Base-by-base conservation (phyloP, 1,284 basidiomycete genomes). In the Apiotrichum laibachii region DNA sequence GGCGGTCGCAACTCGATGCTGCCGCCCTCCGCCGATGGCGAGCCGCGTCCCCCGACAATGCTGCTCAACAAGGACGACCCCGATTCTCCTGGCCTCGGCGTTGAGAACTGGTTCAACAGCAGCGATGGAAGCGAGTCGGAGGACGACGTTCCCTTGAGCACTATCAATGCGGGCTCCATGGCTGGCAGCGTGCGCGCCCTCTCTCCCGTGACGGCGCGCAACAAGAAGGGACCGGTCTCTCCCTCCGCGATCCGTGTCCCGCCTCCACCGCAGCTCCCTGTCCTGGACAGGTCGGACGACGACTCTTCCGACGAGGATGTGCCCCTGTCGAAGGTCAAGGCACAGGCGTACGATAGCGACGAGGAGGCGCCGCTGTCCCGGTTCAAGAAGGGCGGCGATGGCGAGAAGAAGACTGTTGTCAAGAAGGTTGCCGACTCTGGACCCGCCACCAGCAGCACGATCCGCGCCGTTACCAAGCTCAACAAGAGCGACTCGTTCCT, bases 361-460 rank as follows among this genome's bases (percentile, higher is more conserved):
- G 75, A 73, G 45, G 72, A 76, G 49, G 62, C 75, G 7, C 76
- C 76, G 0, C 67, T 77, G 3, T 73, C 70, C 2, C 60, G 52
- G 49, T 43, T 73, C 22, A 57, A 48, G 26, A 56, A 56, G 51
- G 39, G 42, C 19, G 22, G 19, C 10, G 48, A 34, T 35, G 18
- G 5, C 33, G 18, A 15, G 18, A 6, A 35, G 10, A 18, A 35
- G 15, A 19, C 5, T 22, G 19, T 5, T 16, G 49, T 10, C 16
- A 6, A 12, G 7, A n/a, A 16, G 9, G 49, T 5, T 4, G 2
- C 34, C 6, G 13, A 13, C 9, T 18, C 33, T 13, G 48, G 18
- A 18, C 40, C 45, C 26, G 26, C 9, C 21, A 47, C 15, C 39
- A 16, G 15, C 13, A 18, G 50, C 22, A 51, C 50, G 15, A 51